Percentiles rank a stretch among this genome's conserved stretches.
phyloP scores from a whole-genome alignment of 495 filamentous ascomycete species.

The Penicillium egyptiacum region DNA sequence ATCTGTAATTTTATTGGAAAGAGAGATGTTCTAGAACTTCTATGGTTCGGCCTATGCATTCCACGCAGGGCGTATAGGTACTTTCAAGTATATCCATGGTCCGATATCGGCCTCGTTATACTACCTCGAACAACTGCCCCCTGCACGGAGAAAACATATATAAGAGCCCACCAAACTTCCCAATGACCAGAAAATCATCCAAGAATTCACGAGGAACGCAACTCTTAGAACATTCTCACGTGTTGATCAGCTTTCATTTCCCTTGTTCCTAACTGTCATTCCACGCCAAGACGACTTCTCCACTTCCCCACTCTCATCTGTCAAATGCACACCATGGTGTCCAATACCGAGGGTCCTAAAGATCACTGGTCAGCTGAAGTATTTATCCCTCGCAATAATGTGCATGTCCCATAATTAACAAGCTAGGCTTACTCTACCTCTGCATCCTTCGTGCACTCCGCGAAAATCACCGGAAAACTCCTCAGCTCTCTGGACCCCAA shows the following conservation, averaged over 20 bases:
- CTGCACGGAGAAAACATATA: not conserved
- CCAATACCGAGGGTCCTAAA: constrained; percentile 17
- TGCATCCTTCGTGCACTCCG: constrained; percentile 63
- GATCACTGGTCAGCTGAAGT: constrained; percentile 64
- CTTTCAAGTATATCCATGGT: not conserved
- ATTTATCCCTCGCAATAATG: constrained; percentile 11
- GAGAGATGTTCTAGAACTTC: not conserved
- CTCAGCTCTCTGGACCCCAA: constrained; percentile 62
- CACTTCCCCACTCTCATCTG: not conserved
- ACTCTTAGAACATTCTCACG: not conserved
- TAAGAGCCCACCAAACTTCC: not conserved
- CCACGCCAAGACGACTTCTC: constrained; percentile 5
- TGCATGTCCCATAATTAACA: not conserved
- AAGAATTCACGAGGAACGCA: not conserved
- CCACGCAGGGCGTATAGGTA: not conserved
- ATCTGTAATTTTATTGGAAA: too few species aligned
- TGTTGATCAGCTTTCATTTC: not conserved
- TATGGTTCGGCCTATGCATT: not conserved
- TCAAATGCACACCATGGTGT: constrained; percentile 1
- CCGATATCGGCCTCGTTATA: not conserved
- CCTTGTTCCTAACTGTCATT: not conserved
- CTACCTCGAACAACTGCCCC: not conserved
- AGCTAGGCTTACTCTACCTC: constrained; percentile 61
- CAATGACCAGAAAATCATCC: not conserved
- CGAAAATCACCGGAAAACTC: constrained; percentile 65